Percentiles rank a stretch among this genome's conserved stretches.
These are phyloP conservation scores for Rickenella mellea DNA, from an alignment of 768 basidiomycete species.

Conservation along the genomic window DNA sequence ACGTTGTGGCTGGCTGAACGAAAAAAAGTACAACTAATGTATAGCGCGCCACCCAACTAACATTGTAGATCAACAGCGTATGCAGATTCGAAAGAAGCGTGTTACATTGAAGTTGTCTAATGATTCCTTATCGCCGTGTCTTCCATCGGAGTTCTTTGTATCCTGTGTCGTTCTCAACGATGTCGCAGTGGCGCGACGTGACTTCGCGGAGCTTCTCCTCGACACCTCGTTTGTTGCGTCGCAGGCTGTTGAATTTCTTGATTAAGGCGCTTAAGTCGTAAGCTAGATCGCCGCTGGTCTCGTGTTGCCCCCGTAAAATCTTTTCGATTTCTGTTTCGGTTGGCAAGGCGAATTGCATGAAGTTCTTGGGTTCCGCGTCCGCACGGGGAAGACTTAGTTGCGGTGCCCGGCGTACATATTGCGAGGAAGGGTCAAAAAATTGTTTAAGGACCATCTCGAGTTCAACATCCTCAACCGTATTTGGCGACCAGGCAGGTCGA, in stretches of 20 bases:
- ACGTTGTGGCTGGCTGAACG: too few relatives aligned
- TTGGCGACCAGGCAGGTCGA: conserved; percentile 66
- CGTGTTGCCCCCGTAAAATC: conserved; percentile 55
- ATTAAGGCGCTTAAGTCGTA: conserved; percentile 57
- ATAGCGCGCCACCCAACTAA: too few relatives aligned
- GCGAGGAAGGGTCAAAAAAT: conserved; percentile 59
- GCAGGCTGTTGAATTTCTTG: conserved; percentile 38
- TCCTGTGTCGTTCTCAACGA: conserved; percentile 48
- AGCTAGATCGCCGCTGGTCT: conserved; percentile 51
- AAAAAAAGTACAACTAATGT: too few relatives aligned
- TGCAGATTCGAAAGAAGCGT: too few relatives aligned
- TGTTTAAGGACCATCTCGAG: conserved; percentile 39
- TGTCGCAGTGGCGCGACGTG: conserved; percentile 53
- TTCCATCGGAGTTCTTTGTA: conserved; percentile 58
- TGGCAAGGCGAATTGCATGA: conserved; percentile 52
- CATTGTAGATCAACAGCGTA: too few relatives aligned
- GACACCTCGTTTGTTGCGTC: conserved; percentile 43
- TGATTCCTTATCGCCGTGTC: too few relatives aligned
- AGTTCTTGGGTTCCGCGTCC: conserved; percentile 16
- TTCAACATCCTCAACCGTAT: conserved; percentile 49
- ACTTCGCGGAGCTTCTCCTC: conserved; percentile 74
- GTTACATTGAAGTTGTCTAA: too few relatives aligned
- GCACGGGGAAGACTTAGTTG: conserved; percentile 15
- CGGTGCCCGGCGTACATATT: conserved; percentile 28
- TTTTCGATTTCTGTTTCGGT: conserved; percentile 65